Percentiles rank a stretch among this genome's conserved stretches.
Evolutionary conservation across 371 early-diverging fungal species (phyloP).

Genomic region (Rhizopus stolonifer): DNA sequence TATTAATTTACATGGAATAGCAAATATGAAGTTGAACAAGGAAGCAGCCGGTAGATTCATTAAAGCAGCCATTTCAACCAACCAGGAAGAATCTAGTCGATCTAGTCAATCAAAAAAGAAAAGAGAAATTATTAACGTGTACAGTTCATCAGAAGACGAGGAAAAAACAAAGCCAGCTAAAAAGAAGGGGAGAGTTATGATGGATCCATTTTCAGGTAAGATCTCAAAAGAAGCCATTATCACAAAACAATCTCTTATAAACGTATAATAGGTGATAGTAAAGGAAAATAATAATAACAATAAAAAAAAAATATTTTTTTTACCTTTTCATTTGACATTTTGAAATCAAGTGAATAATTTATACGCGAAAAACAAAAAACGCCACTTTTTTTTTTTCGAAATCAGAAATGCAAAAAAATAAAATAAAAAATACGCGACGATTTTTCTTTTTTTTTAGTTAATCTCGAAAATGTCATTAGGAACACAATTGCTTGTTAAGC

Average conservation of each 20-base stretch:
- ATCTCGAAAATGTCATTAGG: neutral
- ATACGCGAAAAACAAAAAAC: neutral
- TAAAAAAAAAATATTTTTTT: too few relatives aligned
- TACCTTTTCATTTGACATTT: too few relatives aligned
- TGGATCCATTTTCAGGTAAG: neutral
- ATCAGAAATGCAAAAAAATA: neutral
- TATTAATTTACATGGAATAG: slow-evolving; percentile 14
- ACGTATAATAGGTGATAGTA: too few relatives aligned
- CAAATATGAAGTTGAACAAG: slow-evolving; percentile 49
- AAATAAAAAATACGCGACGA: neutral
- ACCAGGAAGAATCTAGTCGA: slow-evolving; percentile 2
- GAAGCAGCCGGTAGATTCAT: slow-evolving; percentile 59
- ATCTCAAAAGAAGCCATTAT: neutral
- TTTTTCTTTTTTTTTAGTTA: neutral
- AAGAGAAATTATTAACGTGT: neutral
- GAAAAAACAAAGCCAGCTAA: slow-evolving; percentile 4
- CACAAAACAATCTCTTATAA: too few relatives aligned
- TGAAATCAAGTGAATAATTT: neutral
- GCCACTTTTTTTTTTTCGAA: neutral
- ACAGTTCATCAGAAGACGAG: slow-evolving; percentile 15
- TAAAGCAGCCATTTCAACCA: slow-evolving; percentile 32
- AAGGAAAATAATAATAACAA: too few relatives aligned
- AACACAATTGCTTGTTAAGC: slow-evolving; percentile 54
- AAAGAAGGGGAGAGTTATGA: slow-evolving; percentile 1
- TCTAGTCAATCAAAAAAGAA: slow-evolving; percentile 8